Percentiles rank a stretch among this genome's conserved stretches.
Conservation (phyloP, 768 basidiomycete genomes). For the Fibroporia radiculosa region DNA sequence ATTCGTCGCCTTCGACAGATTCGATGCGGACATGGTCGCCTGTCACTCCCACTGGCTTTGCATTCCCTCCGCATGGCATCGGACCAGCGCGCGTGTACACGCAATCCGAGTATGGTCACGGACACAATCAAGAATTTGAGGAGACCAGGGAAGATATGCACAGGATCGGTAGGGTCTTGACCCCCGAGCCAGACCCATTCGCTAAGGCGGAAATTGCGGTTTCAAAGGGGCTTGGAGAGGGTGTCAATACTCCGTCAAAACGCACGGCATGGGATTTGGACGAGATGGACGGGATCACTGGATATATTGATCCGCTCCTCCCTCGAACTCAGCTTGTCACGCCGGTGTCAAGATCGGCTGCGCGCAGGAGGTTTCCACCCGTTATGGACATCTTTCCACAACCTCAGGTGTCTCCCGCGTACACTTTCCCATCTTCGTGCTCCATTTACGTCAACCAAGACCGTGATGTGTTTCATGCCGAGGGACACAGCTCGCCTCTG, state of each 20-base stretch:
- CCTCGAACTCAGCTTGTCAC: too few relatives aligned
- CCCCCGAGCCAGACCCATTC: slow-evolving; percentile 23
- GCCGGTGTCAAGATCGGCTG: background rate
- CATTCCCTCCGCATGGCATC: background rate
- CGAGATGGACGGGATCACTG: background rate
- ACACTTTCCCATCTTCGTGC: slow-evolving; percentile 14
- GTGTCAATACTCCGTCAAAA: background rate
- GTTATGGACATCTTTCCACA: background rate
- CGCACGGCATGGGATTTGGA: background rate
- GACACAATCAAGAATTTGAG: background rate
- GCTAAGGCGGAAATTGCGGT: slow-evolving; percentile 16
- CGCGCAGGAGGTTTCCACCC: background rate
- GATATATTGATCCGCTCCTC: background rate
- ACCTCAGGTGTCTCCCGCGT: slow-evolving; percentile 9
- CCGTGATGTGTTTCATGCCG: background rate
- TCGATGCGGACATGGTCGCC: slow-evolving; percentile 1
- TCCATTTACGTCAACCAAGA: slow-evolving; percentile 8
- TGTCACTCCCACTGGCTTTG: slow-evolving; percentile 1
- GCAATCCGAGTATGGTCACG: slow-evolving; percentile 3
- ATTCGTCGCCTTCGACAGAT: slow-evolving; percentile 11
- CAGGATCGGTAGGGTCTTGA: slow-evolving; percentile 20
- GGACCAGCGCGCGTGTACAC: background rate
- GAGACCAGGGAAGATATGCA: slow-evolving; percentile 11
- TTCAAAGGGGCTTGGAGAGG: background rate
- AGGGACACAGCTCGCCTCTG: background rate